phyloP scores from a whole-genome alignment of 2,329 filamentous ascomycete genomes.

The Trichophaea hybrida region DNA sequence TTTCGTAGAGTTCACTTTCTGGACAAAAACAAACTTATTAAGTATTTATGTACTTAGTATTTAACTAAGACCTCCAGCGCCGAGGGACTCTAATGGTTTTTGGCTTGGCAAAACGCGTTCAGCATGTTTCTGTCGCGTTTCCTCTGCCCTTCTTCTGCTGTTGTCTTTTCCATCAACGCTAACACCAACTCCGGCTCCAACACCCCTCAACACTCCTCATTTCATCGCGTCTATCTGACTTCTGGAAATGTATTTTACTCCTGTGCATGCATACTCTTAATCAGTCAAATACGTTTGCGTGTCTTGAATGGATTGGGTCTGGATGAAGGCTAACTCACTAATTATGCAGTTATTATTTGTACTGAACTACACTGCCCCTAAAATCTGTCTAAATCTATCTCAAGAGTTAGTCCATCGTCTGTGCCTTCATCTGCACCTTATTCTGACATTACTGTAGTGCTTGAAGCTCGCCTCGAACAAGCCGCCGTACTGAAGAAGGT shows the following conservation, averaged over 20 bases:
- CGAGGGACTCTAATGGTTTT: too few species aligned
- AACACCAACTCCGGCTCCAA: not conserved
- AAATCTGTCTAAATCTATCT: not conserved
- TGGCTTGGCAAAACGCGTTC: constrained; percentile 1
- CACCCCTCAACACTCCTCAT: not conserved
- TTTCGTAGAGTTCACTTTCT: too few species aligned
- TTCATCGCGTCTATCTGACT: not conserved
- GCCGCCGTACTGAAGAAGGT: constrained; percentile 92
- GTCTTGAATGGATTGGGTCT: too few species aligned
- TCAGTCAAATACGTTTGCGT: not conserved
- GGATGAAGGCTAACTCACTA: too few species aligned
- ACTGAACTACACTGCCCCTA: not conserved
- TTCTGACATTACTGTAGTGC: constrained; percentile 41
- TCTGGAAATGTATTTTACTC: not conserved
- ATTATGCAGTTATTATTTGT: not conserved
- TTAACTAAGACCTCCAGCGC: too few species aligned
- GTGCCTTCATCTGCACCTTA: not conserved
- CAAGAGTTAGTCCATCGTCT: not conserved
- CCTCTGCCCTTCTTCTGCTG: not conserved
- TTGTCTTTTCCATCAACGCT: not conserved
- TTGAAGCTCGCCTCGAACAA: constrained; percentile 95
- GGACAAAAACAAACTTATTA: too few species aligned
- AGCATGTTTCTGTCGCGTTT: not conserved
- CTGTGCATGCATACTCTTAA: not conserved
- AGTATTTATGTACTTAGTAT: too few species aligned